Conservation (phyloP, 352 stramenopile species). For the Pythium coloratum region DNA sequence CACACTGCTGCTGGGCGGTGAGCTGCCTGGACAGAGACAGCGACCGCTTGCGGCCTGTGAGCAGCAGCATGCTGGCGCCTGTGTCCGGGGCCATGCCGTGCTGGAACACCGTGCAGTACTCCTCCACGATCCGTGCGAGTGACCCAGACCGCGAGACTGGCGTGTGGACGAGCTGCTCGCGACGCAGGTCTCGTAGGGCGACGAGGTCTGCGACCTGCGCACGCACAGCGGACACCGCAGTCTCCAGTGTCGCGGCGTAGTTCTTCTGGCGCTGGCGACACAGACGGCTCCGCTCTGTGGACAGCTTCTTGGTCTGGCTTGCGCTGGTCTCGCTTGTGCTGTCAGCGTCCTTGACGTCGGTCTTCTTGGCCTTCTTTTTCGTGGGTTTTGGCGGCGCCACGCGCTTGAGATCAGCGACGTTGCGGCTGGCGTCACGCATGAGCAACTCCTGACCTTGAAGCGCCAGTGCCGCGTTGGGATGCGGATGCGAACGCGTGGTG, state of each 20-base stretch:
- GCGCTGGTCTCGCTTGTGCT: not conserved
- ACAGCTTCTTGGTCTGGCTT: slow-evolving; percentile 19
- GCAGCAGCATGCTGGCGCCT: slow-evolving; percentile 8
- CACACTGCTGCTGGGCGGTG: slow-evolving; percentile 11
- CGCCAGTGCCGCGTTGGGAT: not conserved
- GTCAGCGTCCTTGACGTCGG: not conserved
- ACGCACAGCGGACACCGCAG: slow-evolving; percentile 37
- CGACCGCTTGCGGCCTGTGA: slow-evolving; percentile 37
- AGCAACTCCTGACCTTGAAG: not conserved
- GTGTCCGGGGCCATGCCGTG: slow-evolving; percentile 34
- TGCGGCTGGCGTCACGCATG: slow-evolving; percentile 4
- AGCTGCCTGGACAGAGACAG: slow-evolving; percentile 13
- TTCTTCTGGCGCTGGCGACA: slow-evolving; percentile 28
- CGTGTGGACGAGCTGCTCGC: slow-evolving; percentile 37
- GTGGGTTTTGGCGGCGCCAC: not conserved
- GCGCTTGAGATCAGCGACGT: not conserved
- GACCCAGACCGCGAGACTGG: slow-evolving; percentile 39
- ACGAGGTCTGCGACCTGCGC: slow-evolving; percentile 48
- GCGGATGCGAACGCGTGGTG: slow-evolving; percentile 1
- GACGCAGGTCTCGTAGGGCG: slow-evolving; percentile 41
- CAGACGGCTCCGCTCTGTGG: slow-evolving; percentile 27
- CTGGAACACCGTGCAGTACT: slow-evolving; percentile 60
- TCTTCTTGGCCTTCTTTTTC: slow-evolving; percentile 17
- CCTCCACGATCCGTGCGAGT: slow-evolving; percentile 37
- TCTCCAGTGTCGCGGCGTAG: slow-evolving; percentile 20